Percentiles rank a stretch among this genome's conserved stretches.
Conservation (phyloP, 306 rosid species). For the Castanopsis chinensis region DNA sequence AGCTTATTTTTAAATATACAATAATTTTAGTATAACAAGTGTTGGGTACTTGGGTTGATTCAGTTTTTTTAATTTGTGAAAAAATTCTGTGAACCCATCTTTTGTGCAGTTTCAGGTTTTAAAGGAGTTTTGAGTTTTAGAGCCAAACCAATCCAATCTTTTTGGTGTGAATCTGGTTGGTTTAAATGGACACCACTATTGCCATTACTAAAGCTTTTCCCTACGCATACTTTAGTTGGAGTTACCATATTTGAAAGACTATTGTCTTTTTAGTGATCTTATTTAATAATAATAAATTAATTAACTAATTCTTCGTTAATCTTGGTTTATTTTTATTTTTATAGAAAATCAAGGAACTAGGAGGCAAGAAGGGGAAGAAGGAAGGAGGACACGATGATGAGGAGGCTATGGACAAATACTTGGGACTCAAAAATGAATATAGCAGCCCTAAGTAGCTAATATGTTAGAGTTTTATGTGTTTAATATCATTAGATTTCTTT, state of each 20-base stretch:
- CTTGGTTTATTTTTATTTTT: constrained; percentile 1
- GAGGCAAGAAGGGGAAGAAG: constrained; percentile 49
- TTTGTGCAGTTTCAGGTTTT: too few species aligned
- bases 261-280: neutral
- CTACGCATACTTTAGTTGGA: neutral
- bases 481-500: too few species aligned
- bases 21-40: too few species aligned
- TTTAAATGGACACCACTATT: too few species aligned
- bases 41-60: too few species aligned
- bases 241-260: neutral
- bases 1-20: too few species aligned
- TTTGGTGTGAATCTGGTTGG: too few species aligned
- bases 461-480: neutral
- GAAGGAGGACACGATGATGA: constrained; percentile 28
- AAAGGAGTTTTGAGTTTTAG: too few species aligned
- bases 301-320: neutral
- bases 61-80: too few species aligned
- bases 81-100: too few species aligned
- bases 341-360: constrained; percentile 65
- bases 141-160: too few species aligned
- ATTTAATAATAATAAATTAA: neutral
- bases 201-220: neutral
- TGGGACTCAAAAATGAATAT: constrained; percentile 36
- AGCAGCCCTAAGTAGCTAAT: neutral
- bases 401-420: neutral